Evolutionary conservation across 108 stramenopile genomes (phyloP), one percentile per base, ranked within the genome.

Genomic region (Ochromonas danica): DNA sequence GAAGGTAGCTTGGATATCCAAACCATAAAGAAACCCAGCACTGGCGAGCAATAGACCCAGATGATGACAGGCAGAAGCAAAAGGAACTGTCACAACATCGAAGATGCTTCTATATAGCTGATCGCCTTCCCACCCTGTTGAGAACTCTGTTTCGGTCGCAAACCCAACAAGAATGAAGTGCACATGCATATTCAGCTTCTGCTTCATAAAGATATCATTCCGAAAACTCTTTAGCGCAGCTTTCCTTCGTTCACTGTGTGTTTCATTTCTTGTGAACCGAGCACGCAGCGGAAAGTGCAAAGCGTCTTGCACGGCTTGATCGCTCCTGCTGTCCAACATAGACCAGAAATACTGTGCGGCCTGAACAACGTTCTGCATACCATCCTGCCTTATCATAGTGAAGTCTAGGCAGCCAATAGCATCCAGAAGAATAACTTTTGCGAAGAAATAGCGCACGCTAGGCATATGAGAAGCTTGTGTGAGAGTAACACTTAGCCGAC

Each of bases 401-500:
- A 75, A 75, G 6, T 75, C 72, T 6, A 75, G 3, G 41, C 40
- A 75, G 25, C 72, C 72, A 41, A 75, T 36, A 6, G 72, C 72
- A 75, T 75, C 51, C 72, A 75, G 25, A 75, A 35, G 38, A 33
- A 75, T 27, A 6, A 75, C 10, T 38, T 33, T 38, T 10, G 72
- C 43, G 43, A 75, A 42, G 31, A 75, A 75, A 31, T 35, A 75
- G 10, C 31, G 14, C 3, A 75, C 41, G 31, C 10, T 42, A 6
- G 10, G 25, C 6, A 22, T 6, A 60, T 75, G 14, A 41, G 17
- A 39, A 33, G 51, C 36, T 3, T 17, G 10, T 41, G 31, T 57
- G 40, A 75, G 38, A 10, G 72, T 42, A 57, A 6, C 6, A 27
- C 27, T 10, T 6, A 75, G 3, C 40, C 72, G 72, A 14, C 72